Evolutionary conservation across 805 yeast species (phyloP), one percentile per base, ranked within the genome.

Genomic region (Blastobotrys muscicola): DNA sequence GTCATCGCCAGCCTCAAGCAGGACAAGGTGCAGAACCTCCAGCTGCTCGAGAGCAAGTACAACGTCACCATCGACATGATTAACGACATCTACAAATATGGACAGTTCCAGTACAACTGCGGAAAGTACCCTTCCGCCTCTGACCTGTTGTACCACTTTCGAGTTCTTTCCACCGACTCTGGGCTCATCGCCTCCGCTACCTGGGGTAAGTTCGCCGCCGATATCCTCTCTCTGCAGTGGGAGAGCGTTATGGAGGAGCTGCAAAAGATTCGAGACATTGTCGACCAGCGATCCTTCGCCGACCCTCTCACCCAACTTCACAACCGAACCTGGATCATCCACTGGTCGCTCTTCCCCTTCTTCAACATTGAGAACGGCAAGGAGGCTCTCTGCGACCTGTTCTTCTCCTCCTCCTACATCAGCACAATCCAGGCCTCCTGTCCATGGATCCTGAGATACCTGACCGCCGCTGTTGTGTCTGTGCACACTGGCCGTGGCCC

Each of bases 151-250:
- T 71, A 70, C 53, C 78, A 75, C 57, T 78, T 76, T 57, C 65
- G 80, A 58, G 67, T 73, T 10, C 62, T 78, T 14, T 74, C 80
- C 8, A 70, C 73, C 14, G 70, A 76, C 58, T 61, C 62, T 47
- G 74, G 74, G 23, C 60, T 71, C 47, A 68, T 71, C 49, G 58
- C 71, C 44, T 72, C 75, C 47, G 78, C 81, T 14, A 75, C 82
- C 3, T 80, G 85, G 84, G 85, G 85, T 51, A 72, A 71, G 58
- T 64, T 78, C n/a, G 80, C 84, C 1, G 67, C 75, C 26, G 80
- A 76, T 49, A 74, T 80, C 50, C 65, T 76, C 44, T 64, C 72
- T 30, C 58, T 70, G 45, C 70, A 75, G 46, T 74, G 77, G 75
- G 70, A 64, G 29, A 67, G 68, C 32, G 77, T 80, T 2, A 52